Conservation (phyloP, 2,329 filamentous ascomycete species). For the Paraphoma chrysanthemicola region DNA sequence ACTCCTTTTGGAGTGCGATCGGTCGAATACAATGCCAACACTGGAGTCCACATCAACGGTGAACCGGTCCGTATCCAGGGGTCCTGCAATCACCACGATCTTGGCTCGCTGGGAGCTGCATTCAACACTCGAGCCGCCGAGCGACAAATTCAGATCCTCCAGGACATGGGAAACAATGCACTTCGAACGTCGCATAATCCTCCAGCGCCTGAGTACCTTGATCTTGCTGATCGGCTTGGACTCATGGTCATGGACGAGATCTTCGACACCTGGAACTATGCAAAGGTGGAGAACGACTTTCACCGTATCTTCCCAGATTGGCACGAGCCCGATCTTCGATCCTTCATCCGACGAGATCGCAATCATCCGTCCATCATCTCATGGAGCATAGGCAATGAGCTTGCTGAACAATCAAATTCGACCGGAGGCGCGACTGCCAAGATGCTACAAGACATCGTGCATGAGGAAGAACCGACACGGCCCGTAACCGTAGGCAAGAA, state of each 20-base stretch:
- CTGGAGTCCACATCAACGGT: slow-evolving; percentile 58
- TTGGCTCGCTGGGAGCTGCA: slow-evolving; percentile 59
- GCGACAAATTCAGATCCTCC: slow-evolving; percentile 58
- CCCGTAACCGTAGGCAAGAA: slow-evolving; percentile 58
- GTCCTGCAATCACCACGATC: slow-evolving; percentile 59
- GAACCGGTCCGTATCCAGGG: slow-evolving; percentile 56
- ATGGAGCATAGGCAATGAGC: slow-evolving; percentile 64
- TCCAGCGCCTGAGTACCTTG: slow-evolving; percentile 59
- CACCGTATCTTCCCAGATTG: slow-evolving; percentile 61
- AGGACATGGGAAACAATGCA: slow-evolving; percentile 60
- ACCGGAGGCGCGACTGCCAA: slow-evolving; percentile 43
- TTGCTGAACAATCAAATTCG: slow-evolving; percentile 55
- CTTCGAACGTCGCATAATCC: slow-evolving; percentile 63
- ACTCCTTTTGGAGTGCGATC: slow-evolving; percentile 60
- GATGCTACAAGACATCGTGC: slow-evolving; percentile 52
- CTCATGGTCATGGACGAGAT: slow-evolving; percentile 62
- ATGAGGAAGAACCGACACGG: slow-evolving; percentile 58
- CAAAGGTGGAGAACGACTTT: slow-evolving; percentile 59
- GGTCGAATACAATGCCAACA: slow-evolving; percentile 49
- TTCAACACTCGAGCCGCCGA: slow-evolving; percentile 59
- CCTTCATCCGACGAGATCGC: slow-evolving; percentile 61
- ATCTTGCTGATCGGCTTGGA: slow-evolving; percentile 58
- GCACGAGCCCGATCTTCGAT: slow-evolving; percentile 60
- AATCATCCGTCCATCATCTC: slow-evolving; percentile 62
- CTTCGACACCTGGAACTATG: slow-evolving; percentile 60